Conservation (phyloP, 345 rosid genomes). For the Hevea brasiliensis region DNA sequence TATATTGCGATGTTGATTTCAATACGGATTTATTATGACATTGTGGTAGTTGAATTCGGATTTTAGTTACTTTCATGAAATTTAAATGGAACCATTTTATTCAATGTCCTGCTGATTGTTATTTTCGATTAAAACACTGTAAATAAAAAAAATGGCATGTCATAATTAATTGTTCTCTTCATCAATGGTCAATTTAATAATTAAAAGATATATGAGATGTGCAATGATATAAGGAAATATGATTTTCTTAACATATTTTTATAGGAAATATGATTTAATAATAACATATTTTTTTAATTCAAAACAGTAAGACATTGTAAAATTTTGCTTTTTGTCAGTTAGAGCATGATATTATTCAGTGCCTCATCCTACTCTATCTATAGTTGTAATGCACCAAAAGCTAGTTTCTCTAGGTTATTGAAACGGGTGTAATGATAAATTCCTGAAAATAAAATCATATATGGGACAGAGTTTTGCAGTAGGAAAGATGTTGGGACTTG, state of each 20-base stretch:
- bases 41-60: not conserved
- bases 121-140: not conserved
- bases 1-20: not conserved
- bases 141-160: not conserved
- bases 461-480: not conserved
- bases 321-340: not conserved
- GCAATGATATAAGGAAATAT: not conserved
- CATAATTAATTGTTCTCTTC: not conserved
- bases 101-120: not conserved
- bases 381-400: not conserved
- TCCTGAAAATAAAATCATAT: not conserved
- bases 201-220: not conserved
- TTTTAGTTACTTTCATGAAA: not conserved
- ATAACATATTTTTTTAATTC: no score
- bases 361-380: not conserved
- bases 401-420: not conserved
- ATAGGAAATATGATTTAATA: no score
- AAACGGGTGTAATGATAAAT: not conserved
- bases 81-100: not conserved
- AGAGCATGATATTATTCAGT: not conserved
- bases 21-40: not conserved
- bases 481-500: not conserved
- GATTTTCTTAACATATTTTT: no score
- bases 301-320: not conserved
- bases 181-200: not conserved